Base-by-base conservation (phyloP, 228 moss, liverwort and hornwort genomes). In the Sphagnum fallax region DNA sequence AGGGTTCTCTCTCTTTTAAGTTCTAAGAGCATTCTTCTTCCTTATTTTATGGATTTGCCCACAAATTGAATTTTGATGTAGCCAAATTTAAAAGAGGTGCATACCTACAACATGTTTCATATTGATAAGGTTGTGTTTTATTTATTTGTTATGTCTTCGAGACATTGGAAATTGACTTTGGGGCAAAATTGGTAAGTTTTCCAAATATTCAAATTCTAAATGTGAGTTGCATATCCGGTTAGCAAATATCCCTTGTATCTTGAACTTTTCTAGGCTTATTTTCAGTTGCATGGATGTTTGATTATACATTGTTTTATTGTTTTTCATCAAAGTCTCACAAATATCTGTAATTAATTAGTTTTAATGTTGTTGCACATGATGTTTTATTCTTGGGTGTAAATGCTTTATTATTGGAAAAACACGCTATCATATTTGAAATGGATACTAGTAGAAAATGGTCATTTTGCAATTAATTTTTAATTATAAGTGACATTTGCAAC, bases 361-460 rank as follows among this genome's bases (percentile, higher is more conserved):
- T 9, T 67, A 10, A 51, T 52, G 14, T 10, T 12, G 66, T 49
- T 51, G 66, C 8, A 12, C 50, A 11, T 52, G 61, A 5, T 12
- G 12, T 57, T 57, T 13, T 57, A 65, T 18, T 65, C 4, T 60
- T 18, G 16, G 62, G 62, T 64, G 52, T 75, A 94, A 91, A 91
- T 67, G 87, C 90, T 65, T 72, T 94, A 64, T 81, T 94, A 49
- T 65, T 94, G 75, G 94, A 94, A 75, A 91, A 94, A 77, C 79
- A 91, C 65, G 88, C 89, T 12, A 82, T 76, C 52, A 79, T 84
- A 8, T 91, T 84, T 74, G 84, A 83, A 69, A 73, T 83, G 70
- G 80, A 32, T 32, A 32, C 32, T 32, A 32, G 32, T 32, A 32
- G 32, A 32, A 32, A 32, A 32, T 32, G 32, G 32, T 32, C 0